Conservation (phyloP, 1,139 yeast genomes). For the Geotrichum klebahnii region DNA sequence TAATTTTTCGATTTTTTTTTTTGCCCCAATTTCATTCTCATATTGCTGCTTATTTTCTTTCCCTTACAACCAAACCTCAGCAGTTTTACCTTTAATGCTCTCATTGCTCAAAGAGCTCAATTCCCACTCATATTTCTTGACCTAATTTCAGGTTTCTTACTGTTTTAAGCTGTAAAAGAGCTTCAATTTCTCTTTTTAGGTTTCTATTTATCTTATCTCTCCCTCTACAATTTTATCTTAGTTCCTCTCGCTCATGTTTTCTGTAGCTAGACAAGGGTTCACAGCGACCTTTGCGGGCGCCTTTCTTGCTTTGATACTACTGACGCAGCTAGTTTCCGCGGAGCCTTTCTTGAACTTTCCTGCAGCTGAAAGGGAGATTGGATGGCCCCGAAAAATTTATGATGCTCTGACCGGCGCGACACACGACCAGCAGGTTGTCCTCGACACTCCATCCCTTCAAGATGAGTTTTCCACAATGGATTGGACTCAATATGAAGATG, state of each 20-base stretch:
- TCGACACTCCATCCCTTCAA: constrained; percentile 6
- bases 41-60: too few species aligned
- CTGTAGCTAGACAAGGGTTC: constrained; percentile 17
- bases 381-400: constrained; percentile 11
- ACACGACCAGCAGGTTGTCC: constrained; percentile 14
- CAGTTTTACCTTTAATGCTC: too few species aligned
- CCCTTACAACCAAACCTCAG: too few species aligned
- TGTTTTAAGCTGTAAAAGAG: too few species aligned
- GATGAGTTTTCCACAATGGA: constrained; percentile 17
- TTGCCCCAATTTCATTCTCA: too few species aligned
- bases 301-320: constrained; percentile 16
- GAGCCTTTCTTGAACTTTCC: constrained; percentile 8
- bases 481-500: constrained; percentile 46
- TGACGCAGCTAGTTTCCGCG: constrained; percentile 6
- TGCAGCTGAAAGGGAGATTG: constrained; percentile 17
- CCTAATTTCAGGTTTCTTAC: too few species aligned
- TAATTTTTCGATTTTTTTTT: too few species aligned
- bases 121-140: too few species aligned
- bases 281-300: constrained; percentile 20
- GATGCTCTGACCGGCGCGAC: constrained; percentile 7
- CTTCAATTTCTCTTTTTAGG: too few species aligned
- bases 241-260: not conserved
- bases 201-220: not conserved
- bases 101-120: too few species aligned
- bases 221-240: not conserved